Evolutionary conservation across 352 stramenopile genomes (phyloP), one percentile per base, ranked within the genome.

Genomic region (Phytopythium ostracodes): DNA sequence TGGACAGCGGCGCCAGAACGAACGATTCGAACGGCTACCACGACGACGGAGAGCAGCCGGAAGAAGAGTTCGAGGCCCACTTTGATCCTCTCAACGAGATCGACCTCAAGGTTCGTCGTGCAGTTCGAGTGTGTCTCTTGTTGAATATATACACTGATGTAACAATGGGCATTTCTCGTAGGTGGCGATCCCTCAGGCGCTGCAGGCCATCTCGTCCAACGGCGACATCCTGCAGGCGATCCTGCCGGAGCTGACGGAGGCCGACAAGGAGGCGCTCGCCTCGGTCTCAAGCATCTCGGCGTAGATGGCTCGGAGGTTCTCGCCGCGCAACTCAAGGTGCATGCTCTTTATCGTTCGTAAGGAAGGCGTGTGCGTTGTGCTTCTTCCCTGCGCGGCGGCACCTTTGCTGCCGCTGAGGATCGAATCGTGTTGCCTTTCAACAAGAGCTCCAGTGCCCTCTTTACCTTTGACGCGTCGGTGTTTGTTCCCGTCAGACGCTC

Each of bases 61-160:
- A 93, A 50, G 79, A 93, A 62, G 84, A 89, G 51, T 88, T 93
- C 60, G 84, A 93, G 56, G 81, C 84, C 0, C 80, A 90, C 47
- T 91, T 93, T 57, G 84, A 93, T 53, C 80, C 84, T 20, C 66
- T 93, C 24, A 91, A 89, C 57, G 84, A 93, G 5, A 65, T 93
- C 17, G 80, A 91, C 31, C 67, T 93, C 22, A 93, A 91, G 79
- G 81, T 92, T 68, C 43, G 59, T 20, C 50, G 12, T 36, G 11
- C 9, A 25, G 20, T 49, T 10, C n/a, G n/a, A n/a, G n/a, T n/a
- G n/a, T 38, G 10, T 38, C 33, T 38, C 43, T 62, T 27, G 63
- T 56, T 2, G n/a, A n/a, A n/a, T n/a, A n/a, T n/a, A n/a, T n/a
- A n/a, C n/a, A n/a, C n/a, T n/a, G n/a, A n/a, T n/a, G n/a, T n/a